Evolutionary conservation across 192 early-diverging fungal genomes (phyloP).

Genomic region (Haplosporangium gracile): DNA sequence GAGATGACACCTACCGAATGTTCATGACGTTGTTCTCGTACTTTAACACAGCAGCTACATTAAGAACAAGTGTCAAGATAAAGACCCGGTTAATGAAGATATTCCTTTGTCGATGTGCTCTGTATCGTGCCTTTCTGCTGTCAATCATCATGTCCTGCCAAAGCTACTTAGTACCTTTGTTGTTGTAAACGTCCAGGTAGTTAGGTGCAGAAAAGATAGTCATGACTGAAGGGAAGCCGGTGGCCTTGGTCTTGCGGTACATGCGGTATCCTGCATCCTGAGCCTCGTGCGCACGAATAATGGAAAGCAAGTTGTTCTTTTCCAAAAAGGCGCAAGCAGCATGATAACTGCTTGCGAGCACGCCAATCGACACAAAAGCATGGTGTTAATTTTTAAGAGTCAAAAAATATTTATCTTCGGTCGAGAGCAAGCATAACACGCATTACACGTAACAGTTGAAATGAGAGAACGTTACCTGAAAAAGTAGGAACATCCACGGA

Average conservation of each 20-base stretch:
- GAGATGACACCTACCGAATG: conserved; percentile 84
- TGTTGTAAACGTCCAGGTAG: conserved; percentile 98
- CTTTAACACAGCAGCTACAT: conserved; percentile 90
- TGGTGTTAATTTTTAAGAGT: not conserved
- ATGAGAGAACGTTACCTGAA: conserved; percentile 71
- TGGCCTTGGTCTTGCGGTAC: conserved; percentile 95
- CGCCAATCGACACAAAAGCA: not conserved
- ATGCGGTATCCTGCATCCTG: conserved; percentile 97
- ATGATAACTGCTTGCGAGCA: conserved; percentile 68
- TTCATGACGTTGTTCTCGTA: conserved; percentile 99
- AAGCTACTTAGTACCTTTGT: conserved; percentile 72
- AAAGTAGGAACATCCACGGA: conserved; percentile 96
- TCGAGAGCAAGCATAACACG: no score
- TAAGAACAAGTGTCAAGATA: conserved; percentile 21
- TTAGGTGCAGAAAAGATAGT: conserved; percentile 99
- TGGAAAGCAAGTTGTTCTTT: conserved; percentile 92
- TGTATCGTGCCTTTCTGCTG: no score
- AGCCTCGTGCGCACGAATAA: conserved; percentile 98
- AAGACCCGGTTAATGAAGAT: not conserved
- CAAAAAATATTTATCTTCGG: not conserved
- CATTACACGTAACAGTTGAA: not conserved
- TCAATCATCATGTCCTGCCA: not conserved
- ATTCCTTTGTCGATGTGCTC: not conserved
- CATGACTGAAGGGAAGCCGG: conserved; percentile 96
- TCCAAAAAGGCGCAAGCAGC: conserved; percentile 96